A percentile compares a stretch with the other conserved stretches of the same genome.
phyloP scores from a whole-genome alignment of 306 rosid genomes.

The Cucumis sativus region DNA sequence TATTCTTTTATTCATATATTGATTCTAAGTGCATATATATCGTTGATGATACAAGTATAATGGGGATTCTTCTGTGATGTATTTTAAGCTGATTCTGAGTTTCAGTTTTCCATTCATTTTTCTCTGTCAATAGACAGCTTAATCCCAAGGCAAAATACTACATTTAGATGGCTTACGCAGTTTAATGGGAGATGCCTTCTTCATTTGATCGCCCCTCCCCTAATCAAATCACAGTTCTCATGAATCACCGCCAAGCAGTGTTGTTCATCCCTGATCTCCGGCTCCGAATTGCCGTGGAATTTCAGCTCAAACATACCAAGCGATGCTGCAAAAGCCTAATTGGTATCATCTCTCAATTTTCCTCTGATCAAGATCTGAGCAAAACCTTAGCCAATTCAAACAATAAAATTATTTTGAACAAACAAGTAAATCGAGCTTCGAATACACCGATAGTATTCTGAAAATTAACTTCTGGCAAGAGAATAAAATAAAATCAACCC shows the following conservation, averaged over 20 bases:
- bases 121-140: neutral
- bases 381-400: neutral
- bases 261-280: neutral
- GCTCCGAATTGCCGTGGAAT: neutral
- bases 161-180: neutral
- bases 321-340: neutral
- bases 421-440: neutral
- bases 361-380: neutral
- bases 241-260: neutral
- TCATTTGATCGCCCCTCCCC: neutral
- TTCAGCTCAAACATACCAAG: neutral
- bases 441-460: neutral
- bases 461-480: neutral
- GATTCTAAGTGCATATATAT: neutral
- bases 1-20: conserved; percentile 5
- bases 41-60: neutral
- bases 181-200: neutral
- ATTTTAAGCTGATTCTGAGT: neutral
- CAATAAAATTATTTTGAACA: neutral
- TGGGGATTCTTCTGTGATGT: neutral
- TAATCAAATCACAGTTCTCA: too few species aligned
- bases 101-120: neutral
- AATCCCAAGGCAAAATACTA: neutral
- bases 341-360: neutral
- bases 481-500: neutral